Conservation (phyloP, 192 early-diverging fungal species). For the Fimicolochytrium jonesii region DNA sequence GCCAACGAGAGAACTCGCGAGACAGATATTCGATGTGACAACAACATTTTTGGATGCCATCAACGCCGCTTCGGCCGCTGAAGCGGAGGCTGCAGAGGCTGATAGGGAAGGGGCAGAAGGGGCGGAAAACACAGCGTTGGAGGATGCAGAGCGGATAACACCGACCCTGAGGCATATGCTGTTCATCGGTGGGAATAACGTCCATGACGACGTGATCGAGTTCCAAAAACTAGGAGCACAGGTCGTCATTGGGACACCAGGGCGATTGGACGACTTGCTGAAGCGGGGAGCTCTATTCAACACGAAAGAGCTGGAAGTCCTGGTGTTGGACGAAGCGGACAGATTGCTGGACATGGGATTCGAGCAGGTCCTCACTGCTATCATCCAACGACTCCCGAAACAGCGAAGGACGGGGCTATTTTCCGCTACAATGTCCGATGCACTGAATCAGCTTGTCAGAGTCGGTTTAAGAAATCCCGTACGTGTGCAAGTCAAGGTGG, state of each 20-base stretch:
- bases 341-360: constrained; percentile 94
- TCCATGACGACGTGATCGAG: constrained; percentile 56
- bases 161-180: constrained; percentile 45
- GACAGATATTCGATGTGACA: constrained; percentile 77
- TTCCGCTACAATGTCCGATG: constrained; percentile 95
- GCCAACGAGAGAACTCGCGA: constrained; percentile 86
- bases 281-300: constrained; percentile 51
- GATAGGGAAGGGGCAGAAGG: background rate
- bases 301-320: constrained; percentile 75
- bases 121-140: constrained; percentile 6
- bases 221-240: constrained; percentile 68
- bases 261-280: constrained; percentile 75
- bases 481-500: constrained; percentile 83
- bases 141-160: constrained; percentile 11
- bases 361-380: constrained; percentile 68
- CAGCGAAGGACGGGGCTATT: constrained; percentile 95
- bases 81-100: constrained; percentile 26
- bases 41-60: constrained; percentile 48
- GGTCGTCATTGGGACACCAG: constrained; percentile 88
- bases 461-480: constrained; percentile 92
- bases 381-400: constrained; percentile 79
- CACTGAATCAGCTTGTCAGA: constrained; percentile 71
- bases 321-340: constrained; percentile 95
- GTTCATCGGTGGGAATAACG: constrained; percentile 69
- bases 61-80: background rate